These are phyloP conservation scores for Euphorbia schlechtendalii DNA, from an alignment of 441 rosid species.

Conservation along the genomic window DNA sequence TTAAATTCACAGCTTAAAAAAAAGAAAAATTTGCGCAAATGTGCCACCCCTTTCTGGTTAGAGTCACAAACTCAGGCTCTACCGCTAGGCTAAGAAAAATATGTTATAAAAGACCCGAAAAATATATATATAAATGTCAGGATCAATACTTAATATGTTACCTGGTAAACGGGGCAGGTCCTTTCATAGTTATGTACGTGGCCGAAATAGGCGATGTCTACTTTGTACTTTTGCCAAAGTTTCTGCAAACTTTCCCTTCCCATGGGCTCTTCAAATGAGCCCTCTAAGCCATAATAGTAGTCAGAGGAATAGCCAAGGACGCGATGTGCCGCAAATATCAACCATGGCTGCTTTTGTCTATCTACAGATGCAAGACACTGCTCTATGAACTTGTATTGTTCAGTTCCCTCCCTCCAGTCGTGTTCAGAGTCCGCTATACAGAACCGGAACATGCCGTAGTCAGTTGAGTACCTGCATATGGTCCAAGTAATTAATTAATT, in stretches of 20 bases:
- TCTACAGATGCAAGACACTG: slow-evolving; percentile 74
- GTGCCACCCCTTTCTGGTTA: too few relatives aligned
- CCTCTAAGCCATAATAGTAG: slow-evolving; percentile 52
- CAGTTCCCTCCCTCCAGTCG: slow-evolving; percentile 91
- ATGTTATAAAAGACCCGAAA: too few relatives aligned
- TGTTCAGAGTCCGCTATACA: slow-evolving; percentile 90
- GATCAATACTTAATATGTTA: too few relatives aligned
- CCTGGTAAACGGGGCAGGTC: slow-evolving; percentile 85
- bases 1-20: too few relatives aligned
- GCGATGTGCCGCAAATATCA: slow-evolving; percentile 81
- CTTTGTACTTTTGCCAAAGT: slow-evolving; percentile 95
- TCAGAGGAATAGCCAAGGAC: slow-evolving; percentile 79
- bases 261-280: slow-evolving; percentile 87
- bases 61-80: too few relatives aligned
- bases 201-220: slow-evolving; percentile 87
- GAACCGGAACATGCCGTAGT: slow-evolving; percentile 88
- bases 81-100: too few relatives aligned
- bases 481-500: too few relatives aligned
- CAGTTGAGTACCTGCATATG: slow-evolving; percentile 68
- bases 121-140: too few relatives aligned
- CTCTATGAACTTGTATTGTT: slow-evolving; percentile 75
- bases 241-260: slow-evolving; percentile 85
- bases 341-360: slow-evolving; percentile 87
- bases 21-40: too few relatives aligned
- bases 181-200: slow-evolving; percentile 94